These are phyloP conservation scores for Pleurozium schreberi DNA, from an alignment of 225 moss, liverwort and hornwort genomes.

Conservation along the genomic window DNA sequence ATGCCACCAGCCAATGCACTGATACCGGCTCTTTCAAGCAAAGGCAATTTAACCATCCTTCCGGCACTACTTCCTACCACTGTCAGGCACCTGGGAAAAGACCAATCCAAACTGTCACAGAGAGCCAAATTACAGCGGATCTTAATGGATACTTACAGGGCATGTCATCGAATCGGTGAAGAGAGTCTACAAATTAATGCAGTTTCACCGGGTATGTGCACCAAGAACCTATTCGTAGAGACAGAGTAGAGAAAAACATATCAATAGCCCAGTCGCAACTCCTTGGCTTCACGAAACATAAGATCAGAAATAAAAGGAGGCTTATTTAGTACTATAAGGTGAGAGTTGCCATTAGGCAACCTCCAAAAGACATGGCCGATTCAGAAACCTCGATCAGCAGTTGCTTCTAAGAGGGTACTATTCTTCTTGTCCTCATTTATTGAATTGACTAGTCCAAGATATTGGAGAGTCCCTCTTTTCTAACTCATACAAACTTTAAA, in stretches of 20 bases:
- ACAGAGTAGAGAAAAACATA: neutral
- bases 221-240: neutral
- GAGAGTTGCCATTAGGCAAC: neutral
- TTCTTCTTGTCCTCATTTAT: neutral
- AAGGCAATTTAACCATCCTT: constrained; percentile 34
- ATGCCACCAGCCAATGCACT: constrained; percentile 80
- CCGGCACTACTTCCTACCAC: constrained; percentile 22
- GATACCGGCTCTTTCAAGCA: constrained; percentile 66
- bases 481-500: neutral
- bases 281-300: neutral
- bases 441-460: neutral
- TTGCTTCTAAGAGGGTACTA: neutral
- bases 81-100: constrained; percentile 18
- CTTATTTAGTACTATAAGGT: too few species aligned
- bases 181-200: neutral
- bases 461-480: neutral
- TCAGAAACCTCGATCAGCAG: neutral
- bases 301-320: neutral
- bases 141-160: neutral
- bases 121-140: neutral
- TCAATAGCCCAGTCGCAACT: neutral
- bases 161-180: neutral
- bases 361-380: neutral
- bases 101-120: neutral
- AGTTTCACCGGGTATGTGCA: neutral